Percentiles rank a stretch among this genome's conserved stretches.
Evolutionary conservation across 2,329 filamentous ascomycete species (phyloP).

Genomic region (Pseudocercospora musae): DNA sequence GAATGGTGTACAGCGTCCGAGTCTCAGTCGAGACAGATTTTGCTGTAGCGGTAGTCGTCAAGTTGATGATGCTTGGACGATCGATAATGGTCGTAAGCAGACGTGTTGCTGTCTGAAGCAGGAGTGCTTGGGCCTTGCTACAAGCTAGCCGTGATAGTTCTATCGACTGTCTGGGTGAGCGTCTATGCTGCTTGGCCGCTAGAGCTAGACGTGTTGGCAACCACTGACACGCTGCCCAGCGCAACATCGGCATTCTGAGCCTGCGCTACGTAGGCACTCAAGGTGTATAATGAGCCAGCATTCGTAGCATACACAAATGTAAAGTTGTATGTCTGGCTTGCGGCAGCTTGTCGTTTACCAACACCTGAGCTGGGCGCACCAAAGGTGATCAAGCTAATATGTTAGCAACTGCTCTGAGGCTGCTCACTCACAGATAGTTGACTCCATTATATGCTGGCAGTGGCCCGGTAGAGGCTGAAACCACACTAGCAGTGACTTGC

Average conservation of each 20-base stretch:
- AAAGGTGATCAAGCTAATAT: neutral
- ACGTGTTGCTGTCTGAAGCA: neutral
- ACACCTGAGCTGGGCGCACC: neutral
- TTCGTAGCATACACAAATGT: neutral
- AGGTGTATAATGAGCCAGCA: neutral
- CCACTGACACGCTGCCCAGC: neutral
- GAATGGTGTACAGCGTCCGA: neutral
- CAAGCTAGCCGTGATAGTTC: too few relatives aligned
- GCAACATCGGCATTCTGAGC: neutral
- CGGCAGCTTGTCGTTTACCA: neutral
- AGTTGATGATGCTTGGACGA: neutral
- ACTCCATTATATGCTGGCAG: neutral
- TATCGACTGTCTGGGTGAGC: neutral
- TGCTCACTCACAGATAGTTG: neutral
- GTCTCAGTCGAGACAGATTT: neutral
- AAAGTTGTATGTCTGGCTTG: neutral
- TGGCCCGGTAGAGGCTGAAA: neutral
- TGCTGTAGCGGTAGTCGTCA: neutral
- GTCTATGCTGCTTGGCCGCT: neutral
- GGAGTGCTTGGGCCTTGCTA: too few relatives aligned
- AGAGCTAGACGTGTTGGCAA: neutral
- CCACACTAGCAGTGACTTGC: neutral
- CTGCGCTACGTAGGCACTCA: conserved; percentile 5
- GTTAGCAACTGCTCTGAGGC: neutral
- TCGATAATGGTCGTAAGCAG: neutral